These are phyloP conservation scores for Ailanthus altissimus DNA, from an alignment of 345 rosid species.

Conservation along the genomic window DNA sequence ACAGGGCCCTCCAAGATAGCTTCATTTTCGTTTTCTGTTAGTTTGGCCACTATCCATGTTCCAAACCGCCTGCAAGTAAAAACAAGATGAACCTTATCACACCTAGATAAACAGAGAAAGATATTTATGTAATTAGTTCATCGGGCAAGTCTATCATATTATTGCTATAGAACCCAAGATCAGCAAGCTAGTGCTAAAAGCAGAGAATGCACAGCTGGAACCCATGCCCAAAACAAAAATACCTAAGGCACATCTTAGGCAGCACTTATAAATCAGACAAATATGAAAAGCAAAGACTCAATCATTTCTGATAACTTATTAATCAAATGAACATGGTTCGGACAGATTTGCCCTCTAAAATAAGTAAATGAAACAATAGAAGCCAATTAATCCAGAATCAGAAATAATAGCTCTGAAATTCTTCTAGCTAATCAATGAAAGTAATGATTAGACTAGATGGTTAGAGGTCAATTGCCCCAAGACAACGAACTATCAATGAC, in stretches of 20 bases:
- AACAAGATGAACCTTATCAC: slow-evolving; percentile 10
- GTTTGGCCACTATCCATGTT: slow-evolving; percentile 60
- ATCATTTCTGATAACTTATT: neutral
- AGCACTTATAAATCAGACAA: neutral
- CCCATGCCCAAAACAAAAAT: neutral
- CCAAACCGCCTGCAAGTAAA: slow-evolving; percentile 49
- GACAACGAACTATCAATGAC: neutral
- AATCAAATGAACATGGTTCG: neutral
- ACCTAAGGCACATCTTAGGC: neutral
- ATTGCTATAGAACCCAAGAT: slow-evolving; percentile 17
- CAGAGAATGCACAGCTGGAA: neutral
- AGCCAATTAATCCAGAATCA: neutral
- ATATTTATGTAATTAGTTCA: neutral
- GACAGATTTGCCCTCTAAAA: neutral
- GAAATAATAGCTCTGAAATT: neutral
- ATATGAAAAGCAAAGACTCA: neutral
- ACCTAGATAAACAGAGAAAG: neutral
- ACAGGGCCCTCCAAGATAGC: slow-evolving; percentile 50
- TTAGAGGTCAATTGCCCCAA: neutral
- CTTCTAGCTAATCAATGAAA: neutral
- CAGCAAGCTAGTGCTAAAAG: slow-evolving; percentile 10
- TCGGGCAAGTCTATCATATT: neutral
- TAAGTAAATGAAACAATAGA: neutral
- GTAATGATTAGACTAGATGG: neutral
- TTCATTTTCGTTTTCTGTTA: slow-evolving; percentile 32